phyloP scores from a whole-genome alignment of 2,329 filamentous ascomycete species.

The Hypoxylon sp. region DNA sequence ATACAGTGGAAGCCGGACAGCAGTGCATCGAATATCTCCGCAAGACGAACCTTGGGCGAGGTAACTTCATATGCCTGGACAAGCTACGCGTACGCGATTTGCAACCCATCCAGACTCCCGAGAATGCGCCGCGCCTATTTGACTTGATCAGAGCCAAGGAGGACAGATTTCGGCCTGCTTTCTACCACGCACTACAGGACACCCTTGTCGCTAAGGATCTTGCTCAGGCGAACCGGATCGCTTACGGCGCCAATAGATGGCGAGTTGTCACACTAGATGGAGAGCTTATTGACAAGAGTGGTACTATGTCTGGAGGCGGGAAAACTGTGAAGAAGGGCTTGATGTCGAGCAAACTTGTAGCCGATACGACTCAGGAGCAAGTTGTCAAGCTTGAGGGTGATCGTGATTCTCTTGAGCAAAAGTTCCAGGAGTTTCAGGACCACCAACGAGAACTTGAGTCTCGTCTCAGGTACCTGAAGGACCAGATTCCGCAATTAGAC shows the following conservation, averaged over 20 bases:
- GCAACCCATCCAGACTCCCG: conserved; percentile 85
- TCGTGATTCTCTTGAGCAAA: conserved; percentile 84
- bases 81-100: conserved; percentile 85
- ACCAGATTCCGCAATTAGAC: conserved; percentile 85
- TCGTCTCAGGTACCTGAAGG: conserved; percentile 77
- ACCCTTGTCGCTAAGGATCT: conserved; percentile 93
- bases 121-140: conserved; percentile 91
- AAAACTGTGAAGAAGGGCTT: conserved; percentile 89
- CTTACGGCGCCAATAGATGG: conserved; percentile 94
- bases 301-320: conserved; percentile 98
- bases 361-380: conserved; percentile 88
- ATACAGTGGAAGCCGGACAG: conserved; percentile 94
- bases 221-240: conserved; percentile 96
- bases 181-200: conserved; percentile 95
- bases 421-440: conserved; percentile 87
- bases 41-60: conserved; percentile 96
- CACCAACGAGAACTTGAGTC: conserved; percentile 84
- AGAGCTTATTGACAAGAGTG: conserved; percentile 96
- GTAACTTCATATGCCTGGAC: conserved; percentile 96
- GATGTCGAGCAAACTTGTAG: conserved; percentile 96
- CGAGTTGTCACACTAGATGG: conserved; percentile 95
- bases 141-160: conserved; percentile 93
- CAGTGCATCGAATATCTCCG: conserved; percentile 98
- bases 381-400: conserved; percentile 89
- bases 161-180: conserved; percentile 87